Conservation (phyloP, 2,329 filamentous ascomycete genomes). For the Colletotrichum tofieldiae region DNA sequence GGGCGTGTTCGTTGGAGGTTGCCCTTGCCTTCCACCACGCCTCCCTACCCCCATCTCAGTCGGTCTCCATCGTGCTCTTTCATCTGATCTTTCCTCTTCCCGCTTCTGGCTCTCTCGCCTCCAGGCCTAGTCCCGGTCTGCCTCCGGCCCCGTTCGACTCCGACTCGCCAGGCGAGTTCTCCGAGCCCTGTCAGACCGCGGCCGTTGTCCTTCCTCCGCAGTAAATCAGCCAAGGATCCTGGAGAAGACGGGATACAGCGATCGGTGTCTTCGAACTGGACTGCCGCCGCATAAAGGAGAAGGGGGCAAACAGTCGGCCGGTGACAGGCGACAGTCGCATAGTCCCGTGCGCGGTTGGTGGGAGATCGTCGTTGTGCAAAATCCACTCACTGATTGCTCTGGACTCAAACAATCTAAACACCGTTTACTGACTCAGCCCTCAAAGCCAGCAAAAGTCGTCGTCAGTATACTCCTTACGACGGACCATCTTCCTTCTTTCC, state of each 20-base stretch:
- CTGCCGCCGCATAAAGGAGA: constrained; percentile 33
- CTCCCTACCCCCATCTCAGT: constrained; percentile 22
- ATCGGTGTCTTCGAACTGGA: constrained; percentile 2
- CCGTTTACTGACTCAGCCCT: constrained; percentile 40
- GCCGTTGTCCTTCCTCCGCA: constrained; percentile 24
- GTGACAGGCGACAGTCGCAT: constrained; percentile 5
- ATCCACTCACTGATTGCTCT: constrained; percentile 5
- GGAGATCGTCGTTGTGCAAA: constrained; percentile 32
- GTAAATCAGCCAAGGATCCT: constrained; percentile 25
- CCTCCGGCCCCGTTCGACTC: constrained; percentile 19
- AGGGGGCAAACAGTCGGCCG: constrained; percentile 1
- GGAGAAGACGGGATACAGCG: constrained; percentile 16
- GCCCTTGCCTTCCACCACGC: constrained; percentile 22
- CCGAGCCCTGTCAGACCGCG: constrained; percentile 18
- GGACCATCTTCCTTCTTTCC: constrained; percentile 16
- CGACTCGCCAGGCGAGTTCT: constrained; percentile 25
- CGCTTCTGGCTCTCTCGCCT: constrained; percentile 26
- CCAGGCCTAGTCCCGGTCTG: constrained; percentile 29
- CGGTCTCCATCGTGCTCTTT: constrained; percentile 36
- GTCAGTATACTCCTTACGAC: not conserved
- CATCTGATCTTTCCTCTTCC: constrained; percentile 47
- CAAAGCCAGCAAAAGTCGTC: constrained; percentile 21
- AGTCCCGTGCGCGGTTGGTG: constrained; percentile 25
- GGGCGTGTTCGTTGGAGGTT: constrained; percentile 20
- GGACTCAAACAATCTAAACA: constrained; percentile 23